Percentiles rank a stretch among this genome's conserved stretches.
phyloP scores from a whole-genome alignment of 2,329 filamentous ascomycete species.

The Boeremia exigua region DNA sequence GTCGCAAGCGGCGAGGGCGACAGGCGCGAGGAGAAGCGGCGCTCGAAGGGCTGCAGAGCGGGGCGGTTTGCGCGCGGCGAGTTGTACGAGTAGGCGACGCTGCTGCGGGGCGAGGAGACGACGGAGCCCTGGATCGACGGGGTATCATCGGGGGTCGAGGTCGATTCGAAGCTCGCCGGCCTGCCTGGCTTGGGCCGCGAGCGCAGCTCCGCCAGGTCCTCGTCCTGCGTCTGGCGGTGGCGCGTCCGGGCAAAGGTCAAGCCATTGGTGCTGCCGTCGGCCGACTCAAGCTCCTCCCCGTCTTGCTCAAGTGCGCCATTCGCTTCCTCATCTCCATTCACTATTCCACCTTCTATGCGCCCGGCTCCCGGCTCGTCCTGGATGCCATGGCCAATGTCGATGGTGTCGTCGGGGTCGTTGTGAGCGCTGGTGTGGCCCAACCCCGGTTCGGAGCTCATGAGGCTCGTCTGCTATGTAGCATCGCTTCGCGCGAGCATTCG shows the following conservation, averaged over 20 bases:
- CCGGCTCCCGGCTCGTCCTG: conserved; percentile 62
- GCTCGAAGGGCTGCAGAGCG: conserved; percentile 90
- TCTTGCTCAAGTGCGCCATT: conserved; percentile 25
- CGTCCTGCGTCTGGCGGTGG: conserved; percentile 25
- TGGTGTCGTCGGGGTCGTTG: conserved; percentile 52
- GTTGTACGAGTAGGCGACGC: conserved; percentile 71
- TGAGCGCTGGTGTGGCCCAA: conserved; percentile 67
- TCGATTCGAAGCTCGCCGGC: conserved; percentile 70
- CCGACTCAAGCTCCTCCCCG: conserved; percentile 28
- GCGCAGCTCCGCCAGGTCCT: conserved; percentile 13
- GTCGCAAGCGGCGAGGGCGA: conserved; percentile 66
- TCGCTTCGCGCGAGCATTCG: conserved; percentile 52
- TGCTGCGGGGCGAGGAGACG: conserved; percentile 72
- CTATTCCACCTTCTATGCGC: too few species aligned
- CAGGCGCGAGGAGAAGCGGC: conserved; percentile 89
- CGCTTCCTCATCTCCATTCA: conserved; percentile 8
- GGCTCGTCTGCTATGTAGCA: conserved; percentile 59
- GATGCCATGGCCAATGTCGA: conserved; percentile 56
- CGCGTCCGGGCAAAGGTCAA: conserved; percentile 42
- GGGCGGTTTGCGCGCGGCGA: conserved; percentile 76
- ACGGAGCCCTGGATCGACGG: conserved; percentile 74
- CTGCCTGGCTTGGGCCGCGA: conserved; percentile 19
- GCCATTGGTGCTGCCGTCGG: conserved; percentile 32
- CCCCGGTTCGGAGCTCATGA: conserved; percentile 73
- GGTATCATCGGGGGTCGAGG: conserved; percentile 82